Conservation (phyloP, 176 grass and related monocot species). For the Carex myosuroides region DNA sequence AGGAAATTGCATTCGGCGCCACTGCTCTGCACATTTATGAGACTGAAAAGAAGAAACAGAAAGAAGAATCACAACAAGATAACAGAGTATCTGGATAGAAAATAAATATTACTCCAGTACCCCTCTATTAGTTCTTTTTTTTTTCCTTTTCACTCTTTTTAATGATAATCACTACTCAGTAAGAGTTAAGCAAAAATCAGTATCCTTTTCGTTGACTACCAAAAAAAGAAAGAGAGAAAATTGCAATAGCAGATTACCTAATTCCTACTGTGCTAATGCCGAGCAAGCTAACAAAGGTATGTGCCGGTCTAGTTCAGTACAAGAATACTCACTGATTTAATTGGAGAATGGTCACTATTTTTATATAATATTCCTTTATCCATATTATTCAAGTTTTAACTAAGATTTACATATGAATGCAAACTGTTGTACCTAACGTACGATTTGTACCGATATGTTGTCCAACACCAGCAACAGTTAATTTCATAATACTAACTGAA, state of each 20-base stretch:
- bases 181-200: neutral
- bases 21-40: neutral
- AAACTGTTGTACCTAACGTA: neutral
- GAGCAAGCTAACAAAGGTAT: neutral
- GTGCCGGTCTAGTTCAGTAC: neutral
- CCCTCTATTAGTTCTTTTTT: neutral
- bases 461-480: neutral
- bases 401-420: neutral
- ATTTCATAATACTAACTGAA: neutral
- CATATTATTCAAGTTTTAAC: neutral
- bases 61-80: neutral
- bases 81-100: neutral
- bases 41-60: neutral
- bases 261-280: neutral
- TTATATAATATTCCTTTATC: neutral
- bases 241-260: neutral
- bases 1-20: neutral
- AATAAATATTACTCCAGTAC: neutral
- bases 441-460: neutral
- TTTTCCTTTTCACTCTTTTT: neutral
- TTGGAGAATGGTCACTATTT: neutral
- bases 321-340: neutral
- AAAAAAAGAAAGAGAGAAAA: neutral
- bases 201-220: neutral
- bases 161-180: neutral